Evolutionary conservation across 2,329 filamentous ascomycete species (phyloP).

Genomic region (Talaromyces sp.): DNA sequence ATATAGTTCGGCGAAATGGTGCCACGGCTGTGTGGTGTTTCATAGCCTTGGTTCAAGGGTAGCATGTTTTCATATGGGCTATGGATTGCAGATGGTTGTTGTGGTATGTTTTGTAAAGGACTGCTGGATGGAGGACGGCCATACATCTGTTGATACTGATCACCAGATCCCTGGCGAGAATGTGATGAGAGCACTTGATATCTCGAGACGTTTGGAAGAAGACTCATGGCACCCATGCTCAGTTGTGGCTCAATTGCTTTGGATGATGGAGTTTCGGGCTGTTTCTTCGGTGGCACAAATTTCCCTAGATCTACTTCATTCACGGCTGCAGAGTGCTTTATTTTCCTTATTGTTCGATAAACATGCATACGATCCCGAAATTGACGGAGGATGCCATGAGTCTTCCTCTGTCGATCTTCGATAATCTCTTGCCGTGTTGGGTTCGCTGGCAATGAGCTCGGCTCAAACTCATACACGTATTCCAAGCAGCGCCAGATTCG

Average conservation of each 20-base stretch:
- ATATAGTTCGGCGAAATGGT: not conserved
- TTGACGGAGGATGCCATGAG: slow-evolving; percentile 56
- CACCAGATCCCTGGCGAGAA: not conserved
- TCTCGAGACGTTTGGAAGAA: not conserved
- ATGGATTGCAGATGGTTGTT: not conserved
- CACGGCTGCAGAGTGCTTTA: slow-evolving; percentile 22
- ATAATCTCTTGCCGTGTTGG: slow-evolving; percentile 15
- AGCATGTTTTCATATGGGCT: not conserved
- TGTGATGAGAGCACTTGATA: not conserved
- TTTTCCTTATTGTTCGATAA: slow-evolving; percentile 25
- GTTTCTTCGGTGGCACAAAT: not conserved
- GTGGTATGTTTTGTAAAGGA: not conserved
- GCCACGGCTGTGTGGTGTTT: not conserved
- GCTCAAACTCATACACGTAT: slow-evolving; percentile 59
- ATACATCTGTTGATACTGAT: not conserved
- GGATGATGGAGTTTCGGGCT: not conserved
- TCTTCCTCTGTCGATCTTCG: slow-evolving; percentile 50
- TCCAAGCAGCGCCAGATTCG: slow-evolving; percentile 68
- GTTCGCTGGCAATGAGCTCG: slow-evolving; percentile 42
- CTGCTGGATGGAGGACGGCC: not conserved
- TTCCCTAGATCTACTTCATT: not conserved
- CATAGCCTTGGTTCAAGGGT: not conserved
- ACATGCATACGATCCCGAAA: slow-evolving; percentile 44
- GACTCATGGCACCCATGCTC: not conserved
- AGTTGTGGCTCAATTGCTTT: not conserved